phyloP scores from a whole-genome alignment of 2,329 filamentous ascomycete species.

The Aspergillus tamarii region DNA sequence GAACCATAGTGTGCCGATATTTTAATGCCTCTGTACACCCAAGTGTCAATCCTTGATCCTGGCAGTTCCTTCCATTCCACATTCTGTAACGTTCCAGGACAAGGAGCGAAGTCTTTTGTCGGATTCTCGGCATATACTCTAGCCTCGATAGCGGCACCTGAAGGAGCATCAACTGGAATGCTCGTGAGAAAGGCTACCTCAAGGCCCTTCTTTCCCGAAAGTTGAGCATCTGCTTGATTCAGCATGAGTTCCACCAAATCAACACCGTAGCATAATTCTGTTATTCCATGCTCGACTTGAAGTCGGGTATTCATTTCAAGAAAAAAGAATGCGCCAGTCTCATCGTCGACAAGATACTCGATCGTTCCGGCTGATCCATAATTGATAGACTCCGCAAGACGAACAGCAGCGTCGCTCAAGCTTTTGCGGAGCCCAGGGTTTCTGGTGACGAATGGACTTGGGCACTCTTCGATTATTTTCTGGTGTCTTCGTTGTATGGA shows the following conservation, averaged over 20 bases:
- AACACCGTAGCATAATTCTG: constrained; percentile 58
- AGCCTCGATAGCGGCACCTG: constrained; percentile 56
- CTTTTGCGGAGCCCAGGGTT: constrained; percentile 63
- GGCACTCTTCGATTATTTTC: constrained; percentile 88
- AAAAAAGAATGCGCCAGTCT: constrained; percentile 75
- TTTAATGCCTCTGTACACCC: constrained; percentile 61
- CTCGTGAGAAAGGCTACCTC: constrained; percentile 44
- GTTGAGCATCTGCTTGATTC: constrained; percentile 56
- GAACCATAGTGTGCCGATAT: constrained; percentile 61
- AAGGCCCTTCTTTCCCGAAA: constrained; percentile 51
- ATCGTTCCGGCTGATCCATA: constrained; percentile 90
- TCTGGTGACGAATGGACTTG: constrained; percentile 67
- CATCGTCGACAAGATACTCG: constrained; percentile 86
- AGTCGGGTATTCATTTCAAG: constrained; percentile 63
- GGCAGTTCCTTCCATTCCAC: constrained; percentile 58
- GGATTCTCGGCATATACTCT: constrained; percentile 64
- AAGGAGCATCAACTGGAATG: constrained; percentile 48
- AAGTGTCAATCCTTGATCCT: constrained; percentile 63
- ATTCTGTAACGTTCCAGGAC: constrained; percentile 60
- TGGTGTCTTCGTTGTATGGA: constrained; percentile 85
- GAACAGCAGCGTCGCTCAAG: constrained; percentile 70
- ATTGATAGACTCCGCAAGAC: constrained; percentile 57
- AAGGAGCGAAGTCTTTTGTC: constrained; percentile 60
- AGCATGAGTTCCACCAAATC: constrained; percentile 62
- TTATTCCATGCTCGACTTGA: constrained; percentile 63